A percentile compares a stretch with the other conserved stretches of the same genome.
These are phyloP conservation scores for Mycena albidolilacea DNA, from an alignment of 768 basidiomycete species.

Conservation along the genomic window DNA sequence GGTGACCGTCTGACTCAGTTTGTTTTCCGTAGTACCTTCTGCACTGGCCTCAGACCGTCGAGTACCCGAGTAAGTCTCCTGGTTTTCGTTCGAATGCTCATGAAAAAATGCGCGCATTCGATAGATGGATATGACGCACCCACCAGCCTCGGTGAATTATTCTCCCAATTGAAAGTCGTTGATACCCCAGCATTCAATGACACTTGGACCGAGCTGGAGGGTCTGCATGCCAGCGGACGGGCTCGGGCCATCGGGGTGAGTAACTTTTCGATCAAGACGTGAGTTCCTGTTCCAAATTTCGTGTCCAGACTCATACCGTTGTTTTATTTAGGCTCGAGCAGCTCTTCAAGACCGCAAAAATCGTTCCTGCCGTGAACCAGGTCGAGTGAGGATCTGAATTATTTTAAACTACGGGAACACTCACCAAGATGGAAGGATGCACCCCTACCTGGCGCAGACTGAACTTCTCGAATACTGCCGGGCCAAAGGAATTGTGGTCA, in stretches of 20 bases:
- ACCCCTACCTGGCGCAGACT: conserved; percentile 67
- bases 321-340: too few species aligned
- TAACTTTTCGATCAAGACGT: too few species aligned
- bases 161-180: conserved; percentile 40
- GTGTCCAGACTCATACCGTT: conserved; percentile 23
- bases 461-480: conserved; percentile 35
- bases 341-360: conserved; percentile 28
- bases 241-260: too few species aligned
- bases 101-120: background rate
- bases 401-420: background rate
- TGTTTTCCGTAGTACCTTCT: conserved; percentile 58
- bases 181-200: conserved; percentile 56
- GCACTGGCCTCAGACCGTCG: conserved; percentile 61
- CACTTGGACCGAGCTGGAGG: conserved; percentile 56
- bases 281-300: too few species aligned
- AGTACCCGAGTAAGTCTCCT: conserved; percentile 40
- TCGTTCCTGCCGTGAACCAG: conserved; percentile 64
- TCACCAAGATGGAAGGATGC: conserved; percentile 50
- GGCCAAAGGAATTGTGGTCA: too few species aligned
- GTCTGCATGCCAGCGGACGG: too few species aligned
- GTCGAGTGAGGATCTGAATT: conserved; percentile 54
- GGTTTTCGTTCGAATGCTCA: background rate
- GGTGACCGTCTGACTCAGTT: background rate
- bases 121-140: conserved; percentile 41
- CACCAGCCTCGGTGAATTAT: conserved; percentile 52